phyloP scores from a whole-genome alignment of 2,329 filamentous ascomycete species.

The Passalora sequoiae region DNA sequence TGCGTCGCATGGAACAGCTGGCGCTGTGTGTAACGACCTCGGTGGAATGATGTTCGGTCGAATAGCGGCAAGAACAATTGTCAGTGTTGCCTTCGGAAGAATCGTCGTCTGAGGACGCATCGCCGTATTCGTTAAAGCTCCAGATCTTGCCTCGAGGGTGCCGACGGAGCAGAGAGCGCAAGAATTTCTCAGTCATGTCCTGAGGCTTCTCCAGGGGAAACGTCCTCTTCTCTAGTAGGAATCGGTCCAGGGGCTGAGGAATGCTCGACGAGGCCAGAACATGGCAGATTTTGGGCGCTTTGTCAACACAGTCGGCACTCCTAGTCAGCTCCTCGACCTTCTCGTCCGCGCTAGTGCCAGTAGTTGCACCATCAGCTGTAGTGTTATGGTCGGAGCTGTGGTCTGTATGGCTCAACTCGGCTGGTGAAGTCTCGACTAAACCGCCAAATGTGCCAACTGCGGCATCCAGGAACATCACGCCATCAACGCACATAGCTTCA shows the following conservation, averaged over 20 bases:
- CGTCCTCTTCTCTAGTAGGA: slow-evolving; percentile 10
- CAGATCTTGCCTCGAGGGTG: slow-evolving; percentile 36
- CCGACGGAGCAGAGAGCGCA: slow-evolving; percentile 25
- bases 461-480: slow-evolving; percentile 42
- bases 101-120: slow-evolving; percentile 28
- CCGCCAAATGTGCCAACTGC: slow-evolving; percentile 28
- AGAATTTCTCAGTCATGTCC: slow-evolving; percentile 21
- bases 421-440: slow-evolving; percentile 14
- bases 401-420: slow-evolving; percentile 16
- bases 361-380: slow-evolving; percentile 14
- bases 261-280: slow-evolving; percentile 21
- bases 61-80: slow-evolving; percentile 12
- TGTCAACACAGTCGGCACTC: slow-evolving; percentile 9
- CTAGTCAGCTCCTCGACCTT: slow-evolving; percentile 15
- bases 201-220: slow-evolving; percentile 10
- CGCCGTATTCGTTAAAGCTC: slow-evolving; percentile 29
- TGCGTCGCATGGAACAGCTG: slow-evolving; percentile 22
- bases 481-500: slow-evolving; percentile 47
- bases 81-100: slow-evolving; percentile 21
- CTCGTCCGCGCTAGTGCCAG: slow-evolving; percentile 19
- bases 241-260: neutral
- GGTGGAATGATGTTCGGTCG: neutral
- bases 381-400: slow-evolving; percentile 20
- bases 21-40: slow-evolving; percentile 7
- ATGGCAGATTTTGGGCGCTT: slow-evolving; percentile 16